These are phyloP conservation scores for Vaccinium vitisidaea DNA, from an alignment of 148 eudicot species.

Conservation along the genomic window DNA sequence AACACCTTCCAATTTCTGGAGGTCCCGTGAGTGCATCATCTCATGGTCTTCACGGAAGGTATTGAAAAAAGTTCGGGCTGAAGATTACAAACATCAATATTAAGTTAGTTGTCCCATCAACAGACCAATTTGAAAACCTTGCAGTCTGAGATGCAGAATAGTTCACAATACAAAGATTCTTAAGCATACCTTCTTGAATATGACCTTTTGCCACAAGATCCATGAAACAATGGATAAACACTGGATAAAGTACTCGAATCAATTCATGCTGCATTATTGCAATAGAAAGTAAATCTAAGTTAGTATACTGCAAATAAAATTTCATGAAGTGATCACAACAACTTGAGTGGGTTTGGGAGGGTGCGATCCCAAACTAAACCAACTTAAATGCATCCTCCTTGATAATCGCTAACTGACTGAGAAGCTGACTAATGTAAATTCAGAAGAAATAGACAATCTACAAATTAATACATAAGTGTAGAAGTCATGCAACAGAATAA, in stretches of 20 bases:
- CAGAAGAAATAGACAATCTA: conserved; percentile 11
- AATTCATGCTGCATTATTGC: conserved; percentile 73
- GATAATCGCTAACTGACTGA: background rate
- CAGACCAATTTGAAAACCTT: background rate
- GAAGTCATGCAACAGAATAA: conserved; percentile 11
- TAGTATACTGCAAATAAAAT: background rate
- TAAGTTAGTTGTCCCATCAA: background rate
- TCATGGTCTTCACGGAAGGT: conserved; percentile 96
- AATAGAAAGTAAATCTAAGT: conserved; percentile 4
- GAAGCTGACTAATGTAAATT: background rate
- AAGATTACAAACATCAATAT: conserved; percentile 7
- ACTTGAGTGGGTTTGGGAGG: background rate
- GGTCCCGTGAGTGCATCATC: conserved; percentile 81
- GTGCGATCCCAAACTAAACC: background rate
- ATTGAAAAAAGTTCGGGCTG: conserved; percentile 82
- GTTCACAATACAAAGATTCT: conserved; percentile 15
- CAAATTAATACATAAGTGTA: background rate
- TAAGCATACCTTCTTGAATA: conserved; percentile 72
- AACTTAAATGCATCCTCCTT: background rate
- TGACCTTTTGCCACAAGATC: conserved; percentile 96
- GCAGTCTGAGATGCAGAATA: conserved; percentile 6
- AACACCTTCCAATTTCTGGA: conserved; percentile 94
- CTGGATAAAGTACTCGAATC: conserved; percentile 93
- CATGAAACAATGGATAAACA: conserved; percentile 94
- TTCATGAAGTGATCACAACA: background rate